phyloP scores from a whole-genome alignment of 2,329 filamentous ascomycete genomes.

The Lachnellula occidentalis region DNA sequence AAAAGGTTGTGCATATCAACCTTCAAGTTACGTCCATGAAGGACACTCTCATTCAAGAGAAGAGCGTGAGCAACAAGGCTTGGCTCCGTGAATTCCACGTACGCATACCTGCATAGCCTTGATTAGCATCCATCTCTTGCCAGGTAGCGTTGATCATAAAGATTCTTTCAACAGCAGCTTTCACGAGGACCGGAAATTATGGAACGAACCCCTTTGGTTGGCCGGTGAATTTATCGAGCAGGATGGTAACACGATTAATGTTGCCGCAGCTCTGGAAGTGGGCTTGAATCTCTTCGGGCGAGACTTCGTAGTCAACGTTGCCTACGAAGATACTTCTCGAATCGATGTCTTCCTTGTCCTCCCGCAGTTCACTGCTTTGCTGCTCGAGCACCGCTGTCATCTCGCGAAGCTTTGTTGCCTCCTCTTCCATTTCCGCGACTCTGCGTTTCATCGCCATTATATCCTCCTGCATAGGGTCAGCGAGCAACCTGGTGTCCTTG shows the following conservation, averaged over 20 bases:
- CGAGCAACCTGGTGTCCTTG: conserved; percentile 1
- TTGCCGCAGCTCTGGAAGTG: conserved; percentile 96
- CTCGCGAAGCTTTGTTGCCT: conserved; percentile 78
- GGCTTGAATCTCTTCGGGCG: conserved; percentile 95
- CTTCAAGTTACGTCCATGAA: conserved; percentile 93
- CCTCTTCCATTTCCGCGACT: conserved; percentile 86
- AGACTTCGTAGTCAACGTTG: conserved; percentile 96
- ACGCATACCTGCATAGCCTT: conserved; percentile 70
- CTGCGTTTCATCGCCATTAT: conserved; percentile 82
- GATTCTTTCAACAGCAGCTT: conserved; percentile 18
- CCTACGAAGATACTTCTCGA: conserved; percentile 95
- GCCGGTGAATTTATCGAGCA: conserved; percentile 96
- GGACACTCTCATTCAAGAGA: conserved; percentile 92
- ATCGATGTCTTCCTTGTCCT: conserved; percentile 95
- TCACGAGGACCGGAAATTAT: conserved; percentile 21
- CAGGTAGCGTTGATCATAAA: conserved; percentile 44
- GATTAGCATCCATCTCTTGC: conserved; percentile 49
- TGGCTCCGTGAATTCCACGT: conserved; percentile 96
- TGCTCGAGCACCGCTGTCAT: conserved; percentile 85
- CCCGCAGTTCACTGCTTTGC: conserved; percentile 74
- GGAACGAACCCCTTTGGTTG: conserved; percentile 92
- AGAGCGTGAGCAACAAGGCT: conserved; percentile 88
- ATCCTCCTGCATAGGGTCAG: conserved; percentile 52
- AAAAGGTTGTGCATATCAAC: conserved; percentile 43
- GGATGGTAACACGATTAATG: conserved; percentile 96